phyloP scores from a whole-genome alignment of 805 yeast genomes.

The Saccharomycopsis capsularis region DNA sequence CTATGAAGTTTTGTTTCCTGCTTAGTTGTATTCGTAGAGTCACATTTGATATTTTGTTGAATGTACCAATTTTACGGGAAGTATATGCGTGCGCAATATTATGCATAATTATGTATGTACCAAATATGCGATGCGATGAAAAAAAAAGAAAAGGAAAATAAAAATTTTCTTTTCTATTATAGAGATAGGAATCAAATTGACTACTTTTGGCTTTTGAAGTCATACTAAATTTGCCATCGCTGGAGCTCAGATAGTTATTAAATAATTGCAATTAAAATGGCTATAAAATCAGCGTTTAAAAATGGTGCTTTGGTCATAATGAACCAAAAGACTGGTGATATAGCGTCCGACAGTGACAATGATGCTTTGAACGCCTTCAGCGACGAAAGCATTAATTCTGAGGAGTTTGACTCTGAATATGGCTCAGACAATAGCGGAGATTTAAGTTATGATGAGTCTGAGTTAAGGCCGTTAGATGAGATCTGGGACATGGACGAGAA shows the following conservation, averaged over 20 bases:
- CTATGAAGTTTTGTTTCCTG: too few relatives aligned
- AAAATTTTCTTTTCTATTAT: conserved; percentile 2
- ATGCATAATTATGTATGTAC: background rate
- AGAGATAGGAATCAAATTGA: background rate
- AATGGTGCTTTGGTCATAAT: conserved; percentile 19
- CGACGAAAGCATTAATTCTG: conserved; percentile 20
- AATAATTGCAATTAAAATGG: conserved; percentile 9
- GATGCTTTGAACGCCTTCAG: conserved; percentile 19
- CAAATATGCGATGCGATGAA: background rate
- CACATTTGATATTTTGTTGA: too few relatives aligned
- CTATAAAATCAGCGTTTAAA: conserved; percentile 14
- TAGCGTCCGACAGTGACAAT: conserved; percentile 12
- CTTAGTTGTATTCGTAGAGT: too few relatives aligned
- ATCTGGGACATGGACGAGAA: conserved; percentile 80
- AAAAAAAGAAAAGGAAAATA: background rate
- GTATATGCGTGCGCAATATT: background rate
- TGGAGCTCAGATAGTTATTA: background rate
- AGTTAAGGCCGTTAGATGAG: conserved; percentile 71
- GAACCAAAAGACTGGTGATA: conserved; percentile 18
- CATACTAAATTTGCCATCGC: too few relatives aligned
- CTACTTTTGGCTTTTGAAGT: background rate
- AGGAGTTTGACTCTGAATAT: conserved; percentile 21
- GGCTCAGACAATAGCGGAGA: conserved; percentile 18
- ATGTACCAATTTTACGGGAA: too few relatives aligned
- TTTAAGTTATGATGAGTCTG: conserved; percentile 49